Conservation (phyloP, 1,139 yeast genomes). For the Meyerozyma guilliermondii region DNA sequence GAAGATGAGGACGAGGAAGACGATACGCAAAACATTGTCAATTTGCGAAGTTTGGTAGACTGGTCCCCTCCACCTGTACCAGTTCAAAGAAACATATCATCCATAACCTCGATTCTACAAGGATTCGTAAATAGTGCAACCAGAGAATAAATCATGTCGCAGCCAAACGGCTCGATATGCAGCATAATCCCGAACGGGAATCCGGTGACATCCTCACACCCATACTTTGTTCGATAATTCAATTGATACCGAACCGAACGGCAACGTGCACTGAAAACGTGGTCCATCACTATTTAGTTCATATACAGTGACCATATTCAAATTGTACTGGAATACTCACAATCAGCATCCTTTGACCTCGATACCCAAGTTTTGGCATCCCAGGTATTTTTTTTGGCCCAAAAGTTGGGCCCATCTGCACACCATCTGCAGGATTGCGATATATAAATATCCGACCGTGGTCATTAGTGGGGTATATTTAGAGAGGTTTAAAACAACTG, state of each 20-base stretch:
- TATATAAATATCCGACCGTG: not conserved
- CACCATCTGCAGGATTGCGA: slow-evolving; percentile 1
- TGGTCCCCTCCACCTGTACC: slow-evolving; percentile 13
- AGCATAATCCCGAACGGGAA: not conserved
- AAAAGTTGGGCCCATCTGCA: slow-evolving; percentile 1
- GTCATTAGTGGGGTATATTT: not conserved
- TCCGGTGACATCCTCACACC: not conserved
- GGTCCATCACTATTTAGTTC: not conserved
- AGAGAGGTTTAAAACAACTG: not conserved
- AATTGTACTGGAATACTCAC: not conserved
- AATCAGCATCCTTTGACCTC: not conserved
- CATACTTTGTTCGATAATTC: not conserved
- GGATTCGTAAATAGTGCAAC: slow-evolving; percentile 33
- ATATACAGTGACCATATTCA: not conserved
- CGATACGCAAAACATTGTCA: slow-evolving; percentile 19
- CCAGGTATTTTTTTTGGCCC: not conserved
- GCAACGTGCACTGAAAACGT: not conserved
- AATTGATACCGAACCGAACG: not conserved
- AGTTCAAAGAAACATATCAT: slow-evolving; percentile 21
- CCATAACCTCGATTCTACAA: slow-evolving; percentile 35
- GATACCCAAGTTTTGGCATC: not conserved
- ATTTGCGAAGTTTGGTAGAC: slow-evolving; percentile 25
- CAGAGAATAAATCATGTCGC: not conserved
- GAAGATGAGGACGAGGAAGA: slow-evolving; percentile 17
- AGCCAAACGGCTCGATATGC: not conserved